Evolutionary conservation across 768 basidiomycete genomes (phyloP), one percentile per base, ranked within the genome.

Genomic region (Lyophyllum semitale): DNA sequence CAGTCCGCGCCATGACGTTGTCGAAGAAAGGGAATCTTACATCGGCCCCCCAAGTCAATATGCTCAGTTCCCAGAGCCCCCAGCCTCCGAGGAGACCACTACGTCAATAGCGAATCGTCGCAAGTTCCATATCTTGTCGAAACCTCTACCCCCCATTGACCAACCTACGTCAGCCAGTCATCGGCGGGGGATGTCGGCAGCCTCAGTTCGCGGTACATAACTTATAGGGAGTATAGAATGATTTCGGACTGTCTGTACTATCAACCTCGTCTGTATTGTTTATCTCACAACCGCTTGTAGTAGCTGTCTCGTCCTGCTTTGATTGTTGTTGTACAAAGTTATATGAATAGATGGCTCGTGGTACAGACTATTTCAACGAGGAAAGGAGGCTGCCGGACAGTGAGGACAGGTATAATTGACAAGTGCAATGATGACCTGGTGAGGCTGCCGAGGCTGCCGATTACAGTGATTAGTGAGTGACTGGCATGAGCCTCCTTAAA

Each of bases 51-150:
- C 88, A 45, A 81, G 79, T 51, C 85, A 87, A 58, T 89, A 85
- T 70, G 85, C 89, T 15, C 78, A 78, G 55, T 88, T 89, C 59
- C 88, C 87, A 22, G 87, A 87, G 54, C 89, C 88, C 51, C 87
- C 85, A 43, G 66, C 70, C 33, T 66, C 73, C 59, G 78, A 80
- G 61, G 79, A 77, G 48, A 76, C 65, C 51, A 77, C 73, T 42
- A 81, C 82, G 1, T 78, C 84, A 42, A 81, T 79, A n/a, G 75
- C 79, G 57, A 80, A 76, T 53, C 84, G 88, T 30, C 81, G 89
- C 61, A 77, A 89, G 64, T 88, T 91, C 68, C 82, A 88, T 67
- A 69, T 91, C 27, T 72, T 91, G 58, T 80, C 85, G 52, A 89
- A 85, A 72, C 77, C 78, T 40, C 63, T 72, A 41, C 73, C 75